Conservation (phyloP, 768 basidiomycete species). For the Russula lepida region DNA sequence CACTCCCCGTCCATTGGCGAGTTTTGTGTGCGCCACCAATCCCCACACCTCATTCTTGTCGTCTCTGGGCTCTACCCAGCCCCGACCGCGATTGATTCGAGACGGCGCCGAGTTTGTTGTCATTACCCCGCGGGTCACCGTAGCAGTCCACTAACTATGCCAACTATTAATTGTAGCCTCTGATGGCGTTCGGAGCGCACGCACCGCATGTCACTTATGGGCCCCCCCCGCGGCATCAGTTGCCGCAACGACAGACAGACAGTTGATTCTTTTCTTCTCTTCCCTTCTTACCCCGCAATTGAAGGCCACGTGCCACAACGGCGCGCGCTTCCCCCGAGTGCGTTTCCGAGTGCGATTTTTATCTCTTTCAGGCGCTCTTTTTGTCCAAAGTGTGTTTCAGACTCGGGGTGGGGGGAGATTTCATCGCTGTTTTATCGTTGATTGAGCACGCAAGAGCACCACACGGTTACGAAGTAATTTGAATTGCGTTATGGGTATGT, state of each 20-base stretch:
- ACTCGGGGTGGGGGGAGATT: background rate
- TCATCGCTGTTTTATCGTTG: background rate
- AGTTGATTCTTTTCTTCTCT: too few relatives aligned
- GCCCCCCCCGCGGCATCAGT: background rate
- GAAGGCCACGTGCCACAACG: background rate
- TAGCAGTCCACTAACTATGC: background rate
- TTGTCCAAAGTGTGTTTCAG: too few relatives aligned
- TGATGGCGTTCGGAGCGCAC: background rate
- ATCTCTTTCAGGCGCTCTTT: too few relatives aligned
- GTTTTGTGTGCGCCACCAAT: background rate
- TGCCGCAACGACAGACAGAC: background rate
- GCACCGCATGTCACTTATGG: background rate
- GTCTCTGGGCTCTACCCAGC: too few relatives aligned
- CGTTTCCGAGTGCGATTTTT: too few relatives aligned
- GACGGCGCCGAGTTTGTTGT: background rate
- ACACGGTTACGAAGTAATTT: background rate
- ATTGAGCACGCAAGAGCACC: background rate
- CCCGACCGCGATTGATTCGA: background rate
- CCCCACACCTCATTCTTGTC: background rate
- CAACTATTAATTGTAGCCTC: background rate
- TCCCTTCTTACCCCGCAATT: background rate
- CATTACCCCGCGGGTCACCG: background rate
- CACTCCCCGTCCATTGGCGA: constrained; percentile 3
- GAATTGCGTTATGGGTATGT: background rate
- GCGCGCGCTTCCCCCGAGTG: too few relatives aligned